Evolutionary conservation across 139 green algal species (phyloP), one percentile per base, ranked within the genome.

Genomic region (Chlorella sp.): DNA sequence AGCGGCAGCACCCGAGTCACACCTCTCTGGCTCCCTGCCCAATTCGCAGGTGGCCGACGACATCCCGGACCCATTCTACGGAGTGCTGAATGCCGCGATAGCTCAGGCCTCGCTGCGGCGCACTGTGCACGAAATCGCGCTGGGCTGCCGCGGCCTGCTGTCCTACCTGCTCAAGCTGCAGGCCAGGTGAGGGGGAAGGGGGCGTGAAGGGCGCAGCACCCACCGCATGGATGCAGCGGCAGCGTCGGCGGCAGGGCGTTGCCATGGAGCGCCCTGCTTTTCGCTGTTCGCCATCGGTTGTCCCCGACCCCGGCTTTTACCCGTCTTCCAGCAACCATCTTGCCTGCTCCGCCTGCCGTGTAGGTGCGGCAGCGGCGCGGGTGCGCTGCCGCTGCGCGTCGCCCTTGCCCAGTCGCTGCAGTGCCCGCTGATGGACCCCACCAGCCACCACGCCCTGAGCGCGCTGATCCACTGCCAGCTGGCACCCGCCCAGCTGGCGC

Each of bases 51-150:
- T 81, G 30, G 41, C 60, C 20, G 48, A 82, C 11, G 89, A 92
- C 34, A 88, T 92, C 43, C 38, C 74, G 6, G 89, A 92, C 82
- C 89, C 89, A 0, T 58, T 92, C 58, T 92, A 91, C 44, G 84
- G 81, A 16, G 77, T 81, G 34, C 48, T 74, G n/a, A 73, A 68
- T 0, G 46, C 58, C 13, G 79, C 51, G 0, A 44, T 46, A 16
- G 85, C 87, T 64, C 38, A 36, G 54, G 44, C 78, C 11, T 67
- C 74, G 26, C 82, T 90, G 82, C 73, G 68, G 30, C 64, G 36
- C 19, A 48, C 62, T 9, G 67, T 84, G 34, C 81, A 73, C 44
- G 32, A 86, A 40, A 56, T 92, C 46, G 76, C 62, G 7, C 11
- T 76, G 2, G 67, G 76, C 62, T 90, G 85, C 85, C 48, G 65